phyloP scores from a whole-genome alignment of 176 grass and related monocot genomes.

The Puya raimondii region DNA sequence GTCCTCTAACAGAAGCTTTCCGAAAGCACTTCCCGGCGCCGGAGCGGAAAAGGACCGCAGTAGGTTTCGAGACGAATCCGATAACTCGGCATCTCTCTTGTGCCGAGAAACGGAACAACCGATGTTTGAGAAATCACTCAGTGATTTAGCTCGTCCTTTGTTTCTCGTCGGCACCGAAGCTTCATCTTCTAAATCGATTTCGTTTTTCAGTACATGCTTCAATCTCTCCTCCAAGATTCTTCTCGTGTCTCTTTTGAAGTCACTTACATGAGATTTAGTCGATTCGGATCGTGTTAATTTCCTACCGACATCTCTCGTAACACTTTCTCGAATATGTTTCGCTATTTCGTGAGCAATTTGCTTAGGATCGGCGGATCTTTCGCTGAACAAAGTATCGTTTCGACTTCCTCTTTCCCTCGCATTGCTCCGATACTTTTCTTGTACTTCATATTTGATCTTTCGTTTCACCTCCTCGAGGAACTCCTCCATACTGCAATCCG shows the following conservation, averaged over 20 bases:
- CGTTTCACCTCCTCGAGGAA: conserved; percentile 67
- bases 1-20: conserved; percentile 33
- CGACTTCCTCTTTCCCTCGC: not conserved
- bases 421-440: conserved; percentile 19
- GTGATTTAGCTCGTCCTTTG: conserved; percentile 31
- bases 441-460: conserved; percentile 32
- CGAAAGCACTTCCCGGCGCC: conserved; percentile 19
- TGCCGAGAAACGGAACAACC: conserved; percentile 9
- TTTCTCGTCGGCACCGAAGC: conserved; percentile 10
- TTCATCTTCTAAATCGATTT: conserved; percentile 8
- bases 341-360: conserved; percentile 39
- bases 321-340: conserved; percentile 44
- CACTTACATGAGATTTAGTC: conserved; percentile 23
- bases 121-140: conserved; percentile 31
- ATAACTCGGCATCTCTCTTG: not conserved
- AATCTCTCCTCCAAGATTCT: conserved; percentile 20
- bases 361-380: conserved; percentile 22
- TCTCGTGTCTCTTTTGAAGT: conserved; percentile 28
- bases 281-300: conserved; percentile 42
- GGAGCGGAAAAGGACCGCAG: conserved; percentile 69
- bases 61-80: conserved; percentile 23
- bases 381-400: conserved; percentile 9
- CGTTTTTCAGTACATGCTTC: conserved; percentile 32
- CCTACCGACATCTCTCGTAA: conserved; percentile 30
- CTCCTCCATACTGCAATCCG: conserved; percentile 35